Percentiles rank a stretch among this genome's conserved stretches.
These are phyloP conservation scores for Sporisorium graminicola DNA, from an alignment of 1,284 basidiomycete genomes.

Conservation along the genomic window DNA sequence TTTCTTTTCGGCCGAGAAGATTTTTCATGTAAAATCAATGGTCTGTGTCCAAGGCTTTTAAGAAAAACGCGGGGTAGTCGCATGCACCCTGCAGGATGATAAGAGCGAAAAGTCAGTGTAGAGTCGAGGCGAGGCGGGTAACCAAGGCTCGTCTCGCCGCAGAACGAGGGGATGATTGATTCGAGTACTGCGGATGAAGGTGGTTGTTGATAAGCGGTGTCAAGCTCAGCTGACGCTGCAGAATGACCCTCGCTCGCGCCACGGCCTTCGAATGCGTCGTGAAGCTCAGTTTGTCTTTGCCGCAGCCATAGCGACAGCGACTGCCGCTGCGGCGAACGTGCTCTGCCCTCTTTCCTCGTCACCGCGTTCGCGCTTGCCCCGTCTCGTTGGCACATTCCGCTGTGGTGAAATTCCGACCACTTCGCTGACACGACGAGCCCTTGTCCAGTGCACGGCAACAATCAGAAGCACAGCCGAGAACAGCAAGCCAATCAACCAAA, in stretches of 20 bases:
- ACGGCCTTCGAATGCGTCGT: neutral
- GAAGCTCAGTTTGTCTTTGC: constrained; percentile 7
- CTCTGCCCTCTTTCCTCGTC: neutral
- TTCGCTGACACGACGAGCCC: neutral
- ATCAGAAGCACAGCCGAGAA: neutral
- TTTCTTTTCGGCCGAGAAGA: constrained; percentile 1
- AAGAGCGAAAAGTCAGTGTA: constrained; percentile 9
- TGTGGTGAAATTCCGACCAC: neutral
- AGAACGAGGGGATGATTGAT: neutral
- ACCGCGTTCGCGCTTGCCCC: neutral
- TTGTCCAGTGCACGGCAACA: neutral
- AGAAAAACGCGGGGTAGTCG: constrained; percentile 33
- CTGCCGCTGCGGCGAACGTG: neutral
- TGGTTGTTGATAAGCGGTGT: neutral
- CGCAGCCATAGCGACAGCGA: constrained; percentile 8
- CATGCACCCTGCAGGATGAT: constrained; percentile 28
- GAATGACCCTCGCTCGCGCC: neutral
- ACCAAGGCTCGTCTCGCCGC: neutral
- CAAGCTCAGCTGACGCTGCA: constrained; percentile 21
- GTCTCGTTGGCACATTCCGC: neutral
- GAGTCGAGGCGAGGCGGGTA: neutral
- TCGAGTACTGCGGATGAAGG: too few species aligned
- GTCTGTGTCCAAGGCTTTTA: neutral
- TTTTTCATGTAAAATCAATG: neutral
- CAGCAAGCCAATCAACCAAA: neutral